Evolutionary conservation across 257 asterid genomes (phyloP).

Genomic region (Petunia axillaris): DNA sequence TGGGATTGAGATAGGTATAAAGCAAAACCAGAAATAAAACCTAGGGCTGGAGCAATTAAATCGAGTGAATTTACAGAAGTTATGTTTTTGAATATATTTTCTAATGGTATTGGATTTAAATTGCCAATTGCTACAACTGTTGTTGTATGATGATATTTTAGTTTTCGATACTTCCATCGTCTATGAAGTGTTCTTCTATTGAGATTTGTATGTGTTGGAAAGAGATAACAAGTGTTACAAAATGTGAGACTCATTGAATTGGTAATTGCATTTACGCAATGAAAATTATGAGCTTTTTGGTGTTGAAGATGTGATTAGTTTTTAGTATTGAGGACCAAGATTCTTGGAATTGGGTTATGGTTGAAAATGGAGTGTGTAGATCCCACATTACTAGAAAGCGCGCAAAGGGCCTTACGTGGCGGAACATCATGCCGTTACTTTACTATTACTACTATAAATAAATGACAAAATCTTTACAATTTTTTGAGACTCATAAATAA

Average conservation of each 20-base stretch:
- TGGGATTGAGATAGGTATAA: conserved; percentile 46
- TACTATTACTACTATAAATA: neutral
- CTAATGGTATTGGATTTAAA: conserved; percentile 45
- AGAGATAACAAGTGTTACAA: conserved; percentile 25
- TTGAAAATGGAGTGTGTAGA: conserved; percentile 13
- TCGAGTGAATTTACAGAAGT: conserved; percentile 50
- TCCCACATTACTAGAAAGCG: neutral
- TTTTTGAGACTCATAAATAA: no score
- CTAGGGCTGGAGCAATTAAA: conserved; percentile 67
- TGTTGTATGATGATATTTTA: neutral
- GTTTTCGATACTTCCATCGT: conserved; percentile 63
- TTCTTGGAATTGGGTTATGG: neutral
- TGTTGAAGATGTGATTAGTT: neutral
- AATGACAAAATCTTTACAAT: no score
- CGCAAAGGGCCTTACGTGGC: conserved; percentile 11
- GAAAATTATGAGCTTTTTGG: neutral
- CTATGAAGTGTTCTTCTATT: conserved; percentile 36
- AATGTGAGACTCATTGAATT: conserved; percentile 50
- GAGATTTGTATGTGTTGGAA: conserved; percentile 35
- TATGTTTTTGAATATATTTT: conserved; percentile 49
- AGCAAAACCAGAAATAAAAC: conserved; percentile 73
- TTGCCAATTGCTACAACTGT: neutral
- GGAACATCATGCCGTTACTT: neutral
- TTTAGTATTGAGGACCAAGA: neutral
- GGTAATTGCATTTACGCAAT: neutral